Evolutionary conservation across 371 early-diverging fungal genomes (phyloP).

Genomic region (Vairimorpha necatrix): DNA sequence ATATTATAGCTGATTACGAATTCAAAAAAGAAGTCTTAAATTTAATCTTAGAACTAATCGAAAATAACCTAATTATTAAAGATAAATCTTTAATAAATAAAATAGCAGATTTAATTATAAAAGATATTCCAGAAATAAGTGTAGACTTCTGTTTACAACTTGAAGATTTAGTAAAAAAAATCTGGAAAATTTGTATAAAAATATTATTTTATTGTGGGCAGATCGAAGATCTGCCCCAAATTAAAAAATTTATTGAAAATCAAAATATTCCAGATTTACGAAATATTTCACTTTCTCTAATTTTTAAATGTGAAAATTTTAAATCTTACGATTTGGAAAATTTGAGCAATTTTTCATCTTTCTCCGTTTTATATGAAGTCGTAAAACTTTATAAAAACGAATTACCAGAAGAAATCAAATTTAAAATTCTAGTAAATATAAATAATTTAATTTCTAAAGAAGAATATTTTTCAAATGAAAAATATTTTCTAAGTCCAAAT

Average conservation of each 20-base stretch:
- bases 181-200: conserved; percentile 40
- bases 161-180: conserved; percentile 37
- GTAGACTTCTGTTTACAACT: conserved; percentile 26
- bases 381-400: conserved; percentile 41
- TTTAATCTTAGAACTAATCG: conserved; percentile 29
- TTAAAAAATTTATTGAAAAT: conserved; percentile 13
- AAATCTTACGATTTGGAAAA: conserved; percentile 53
- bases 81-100: conserved; percentile 10
- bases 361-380: conserved; percentile 44
- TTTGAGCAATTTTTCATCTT: conserved; percentile 19
- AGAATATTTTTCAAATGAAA: not conserved
- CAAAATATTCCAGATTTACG: conserved; percentile 45
- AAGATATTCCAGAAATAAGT: not conserved
- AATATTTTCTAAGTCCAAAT: not conserved
- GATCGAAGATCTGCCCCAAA: conserved; percentile 23
- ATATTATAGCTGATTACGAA: conserved; percentile 28
- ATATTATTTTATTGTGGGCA: conserved; percentile 40
- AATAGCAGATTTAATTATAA: conserved; percentile 32
- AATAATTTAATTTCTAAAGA: conserved; percentile 4
- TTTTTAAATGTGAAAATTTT: conserved; percentile 1
- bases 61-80: conserved; percentile 19
- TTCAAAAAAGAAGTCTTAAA: conserved; percentile 40
- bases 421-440: conserved; percentile 33
- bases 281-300: conserved; percentile 46
- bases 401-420: conserved; percentile 34